These are phyloP conservation scores for Wickerhamiella australiensis DNA, from an alignment of 805 yeast species.

Conservation along the genomic window DNA sequence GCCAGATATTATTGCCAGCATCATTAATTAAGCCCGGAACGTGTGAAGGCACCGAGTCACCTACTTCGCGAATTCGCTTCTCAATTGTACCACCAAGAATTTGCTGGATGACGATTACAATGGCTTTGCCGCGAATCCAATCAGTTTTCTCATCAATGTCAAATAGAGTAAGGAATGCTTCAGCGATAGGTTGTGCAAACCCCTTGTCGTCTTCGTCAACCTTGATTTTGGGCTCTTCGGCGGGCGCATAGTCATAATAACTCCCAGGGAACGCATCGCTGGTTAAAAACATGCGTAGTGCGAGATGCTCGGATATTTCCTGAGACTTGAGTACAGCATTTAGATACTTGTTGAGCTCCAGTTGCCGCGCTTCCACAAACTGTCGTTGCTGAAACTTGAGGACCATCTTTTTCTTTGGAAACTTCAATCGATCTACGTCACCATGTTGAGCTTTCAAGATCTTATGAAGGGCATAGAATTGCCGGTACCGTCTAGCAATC, in stretches of 20 bases:
- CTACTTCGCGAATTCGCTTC: slow-evolving; percentile 37
- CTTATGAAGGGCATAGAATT: slow-evolving; percentile 60
- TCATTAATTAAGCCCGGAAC: slow-evolving; percentile 29
- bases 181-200: slow-evolving; percentile 74
- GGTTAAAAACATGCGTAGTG: slow-evolving; percentile 66
- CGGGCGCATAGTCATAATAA: slow-evolving; percentile 10
- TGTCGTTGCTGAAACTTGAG: slow-evolving; percentile 55
- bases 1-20: slow-evolving; percentile 28
- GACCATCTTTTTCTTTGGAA: slow-evolving; percentile 48
- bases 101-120: slow-evolving; percentile 71
- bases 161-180: slow-evolving; percentile 57
- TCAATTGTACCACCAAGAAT: slow-evolving; percentile 81
- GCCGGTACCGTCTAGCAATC: slow-evolving; percentile 79
- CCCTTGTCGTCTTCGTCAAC: slow-evolving; percentile 5
- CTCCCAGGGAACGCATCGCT: slow-evolving; percentile 44
- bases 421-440: slow-evolving; percentile 37
- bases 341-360: slow-evolving; percentile 51
- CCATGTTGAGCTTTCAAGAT: slow-evolving; percentile 46
- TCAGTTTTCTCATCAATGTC: slow-evolving; percentile 49
- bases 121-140: slow-evolving; percentile 79
- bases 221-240: neutral
- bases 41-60: slow-evolving; percentile 27
- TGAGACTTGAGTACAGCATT: slow-evolving; percentile 45
- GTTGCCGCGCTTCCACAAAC: slow-evolving; percentile 51
- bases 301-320: slow-evolving; percentile 59